Evolutionary conservation across 768 basidiomycete species (phyloP).

Genomic region (Termitomyces sp.): DNA sequence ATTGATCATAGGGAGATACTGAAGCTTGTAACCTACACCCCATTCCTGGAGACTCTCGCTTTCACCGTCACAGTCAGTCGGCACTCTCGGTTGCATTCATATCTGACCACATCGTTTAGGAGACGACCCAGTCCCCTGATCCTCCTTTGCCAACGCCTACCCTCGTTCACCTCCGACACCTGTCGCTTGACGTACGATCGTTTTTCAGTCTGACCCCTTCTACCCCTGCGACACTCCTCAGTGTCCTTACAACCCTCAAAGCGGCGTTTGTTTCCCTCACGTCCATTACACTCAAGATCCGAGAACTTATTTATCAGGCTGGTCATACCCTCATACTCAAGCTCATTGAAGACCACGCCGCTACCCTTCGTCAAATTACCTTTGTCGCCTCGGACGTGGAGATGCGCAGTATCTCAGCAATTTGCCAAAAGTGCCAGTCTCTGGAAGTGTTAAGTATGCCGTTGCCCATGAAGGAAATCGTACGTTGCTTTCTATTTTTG

Average conservation of each 20-base stretch:
- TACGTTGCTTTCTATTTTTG: constrained; percentile 18
- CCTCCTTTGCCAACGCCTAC: constrained; percentile 16
- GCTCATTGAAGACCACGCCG: constrained; percentile 34
- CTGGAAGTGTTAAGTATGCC: constrained; percentile 47
- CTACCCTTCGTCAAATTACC: constrained; percentile 36
- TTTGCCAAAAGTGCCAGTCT: constrained; percentile 36
- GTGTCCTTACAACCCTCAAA: constrained; percentile 27
- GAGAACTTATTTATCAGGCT: constrained; percentile 30
- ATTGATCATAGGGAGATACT: constrained; percentile 49
- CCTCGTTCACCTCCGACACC: constrained; percentile 23
- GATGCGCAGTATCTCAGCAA: constrained; percentile 29
- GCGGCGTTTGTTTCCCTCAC: constrained; percentile 25
- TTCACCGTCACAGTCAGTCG: constrained; percentile 52
- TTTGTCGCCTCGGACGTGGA: constrained; percentile 43
- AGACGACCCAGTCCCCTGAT: constrained; percentile 23
- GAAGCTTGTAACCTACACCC: constrained; percentile 39
- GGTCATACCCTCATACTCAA: constrained; percentile 34
- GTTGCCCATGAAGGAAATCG: constrained; percentile 47
- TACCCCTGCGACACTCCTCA: constrained; percentile 20
- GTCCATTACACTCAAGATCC: constrained; percentile 39
- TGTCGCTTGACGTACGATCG: constrained; percentile 18
- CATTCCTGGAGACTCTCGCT: constrained; percentile 54
- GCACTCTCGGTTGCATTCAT: background rate
- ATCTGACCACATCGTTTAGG: constrained; percentile 13
- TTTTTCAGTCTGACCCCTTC: constrained; percentile 20